Base-by-base conservation (phyloP, 2,329 filamentous ascomycete species). In the Blastomyces emzantsi region DNA sequence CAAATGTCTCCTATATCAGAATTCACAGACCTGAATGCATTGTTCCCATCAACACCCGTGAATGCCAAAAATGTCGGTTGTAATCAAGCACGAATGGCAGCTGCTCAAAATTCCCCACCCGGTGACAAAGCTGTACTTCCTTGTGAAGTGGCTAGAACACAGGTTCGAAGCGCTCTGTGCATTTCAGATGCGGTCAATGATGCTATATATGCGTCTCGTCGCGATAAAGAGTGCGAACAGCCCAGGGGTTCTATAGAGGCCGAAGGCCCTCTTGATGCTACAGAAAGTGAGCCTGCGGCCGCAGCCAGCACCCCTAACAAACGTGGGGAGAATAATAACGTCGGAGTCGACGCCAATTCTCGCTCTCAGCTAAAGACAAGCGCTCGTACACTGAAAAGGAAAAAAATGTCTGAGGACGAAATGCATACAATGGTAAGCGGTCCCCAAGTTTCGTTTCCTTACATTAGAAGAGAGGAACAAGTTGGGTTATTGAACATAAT, bases 21-120 rank as follows among this genome's bases (percentile, higher is more conserved):
- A 25, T 60, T 68, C 1, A 68, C 64, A 45, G 72, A 75, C n/a
- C 67, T 76, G 51, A 69, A 69, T 22, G 69, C 67, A 61, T 67
- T 75, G 55, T 67, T 75, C 28, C 69, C 70, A 43, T 68, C 70
- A 8, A 68, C 67, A 1, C 65, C 68, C 1, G 67, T 70, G 33
- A 65, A 67, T 22, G 15, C 56, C 15, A 45, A 39, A 9, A 17
- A 51, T 19, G 11, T 22, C 19, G 15, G 33, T 30, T 19, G 9
- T n/a, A 9, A 6, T 13, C 39, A 36, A 52, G 2, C 33, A 62
- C 45, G 15, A 4, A 55, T 17, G 30, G 15, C 33, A 30, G 15
- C 9, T 25, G 17, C 17, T 1, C 28, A 62, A 13, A 11, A 28
- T 4, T 17, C 19, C 17, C 9, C 4, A 11, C 17, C 11, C 3